Conservation (phyloP, 176 grass and related monocot species). For the Rhynchospora breviuscula region DNA sequence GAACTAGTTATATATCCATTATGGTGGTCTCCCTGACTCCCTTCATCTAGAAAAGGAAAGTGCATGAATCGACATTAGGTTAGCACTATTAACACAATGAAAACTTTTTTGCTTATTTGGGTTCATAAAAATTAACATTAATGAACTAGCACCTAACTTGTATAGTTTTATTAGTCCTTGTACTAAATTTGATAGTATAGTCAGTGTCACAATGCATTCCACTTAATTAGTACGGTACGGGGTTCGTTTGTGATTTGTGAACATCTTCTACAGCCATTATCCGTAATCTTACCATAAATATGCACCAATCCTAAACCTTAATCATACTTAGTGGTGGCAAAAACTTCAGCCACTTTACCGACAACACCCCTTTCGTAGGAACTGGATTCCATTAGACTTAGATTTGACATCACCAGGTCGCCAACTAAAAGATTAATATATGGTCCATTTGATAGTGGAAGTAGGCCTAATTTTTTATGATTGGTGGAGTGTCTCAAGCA, state of each 20-base stretch:
- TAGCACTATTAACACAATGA: not conserved
- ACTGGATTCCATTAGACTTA: slow-evolving; percentile 28
- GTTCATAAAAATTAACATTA: not conserved
- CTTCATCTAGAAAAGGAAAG: not conserved
- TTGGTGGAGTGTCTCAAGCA: slow-evolving; percentile 8
- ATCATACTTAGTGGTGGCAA: not conserved
- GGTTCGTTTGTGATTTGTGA: not conserved
- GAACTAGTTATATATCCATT: too few species aligned
- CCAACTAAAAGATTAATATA: slow-evolving; percentile 3
- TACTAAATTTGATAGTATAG: not conserved
- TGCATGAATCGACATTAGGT: too few species aligned
- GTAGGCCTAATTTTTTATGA: slow-evolving; percentile 12
- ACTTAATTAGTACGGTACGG: not conserved
- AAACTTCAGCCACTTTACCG: not conserved
- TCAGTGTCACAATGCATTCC: not conserved
- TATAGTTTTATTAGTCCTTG: not conserved
- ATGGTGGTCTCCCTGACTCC: too few species aligned
- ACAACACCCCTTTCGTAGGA: not conserved
- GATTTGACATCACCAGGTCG: slow-evolving; percentile 32
- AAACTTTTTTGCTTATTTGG: not conserved
- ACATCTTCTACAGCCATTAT: not conserved
- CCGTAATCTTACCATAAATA: not conserved
- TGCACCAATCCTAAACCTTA: slow-evolving; percentile 2
- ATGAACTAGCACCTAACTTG: not conserved
- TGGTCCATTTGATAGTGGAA: slow-evolving; percentile 19